Evolutionary conservation across 148 eudicot species (phyloP), one percentile per base, ranked within the genome.

Genomic region (Silene uniflora): DNA sequence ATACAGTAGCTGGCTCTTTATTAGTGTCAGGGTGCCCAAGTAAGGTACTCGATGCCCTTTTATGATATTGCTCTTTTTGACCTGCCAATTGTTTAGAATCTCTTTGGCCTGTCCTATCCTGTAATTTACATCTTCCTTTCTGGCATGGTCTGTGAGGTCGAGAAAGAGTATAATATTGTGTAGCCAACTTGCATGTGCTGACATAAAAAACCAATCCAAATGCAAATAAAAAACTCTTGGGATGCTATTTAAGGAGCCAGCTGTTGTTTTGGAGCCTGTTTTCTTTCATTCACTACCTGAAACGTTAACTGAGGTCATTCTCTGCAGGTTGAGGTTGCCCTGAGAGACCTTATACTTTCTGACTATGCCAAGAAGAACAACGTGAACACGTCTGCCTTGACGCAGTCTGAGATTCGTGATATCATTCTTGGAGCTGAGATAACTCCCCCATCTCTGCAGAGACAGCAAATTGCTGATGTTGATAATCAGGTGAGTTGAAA

Each of bases 351-450:
- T 19, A 94, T 95, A 73, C 93, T 95, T 67, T 90, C 98, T 14
- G 97, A 95, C 77, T 95, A 96, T 83, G 99, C 99, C 71, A 96
- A 91, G 85, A 96, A 96, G 89, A 96, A 96, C 78, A 96, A 96
- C 74, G 99, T 96, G 73, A 96, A 91, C 79, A 96, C 99, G 7
- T 92, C 99, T 25, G 97, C 99, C 35, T 82, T 96, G 69, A 96
- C 99, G 6, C 97, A 92, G 46, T 96, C 99, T 67, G 99, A 96
- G 82, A 92, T 96, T 62, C 98, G 98, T 74, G 99, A 96, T 82
- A 91, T 96, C 17, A 96, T 96, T 16, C 99, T 95, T 82, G 98
- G 98, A 63, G 98, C 98, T 55, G 98, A 95, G 84, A 95, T 95
- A 52, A 92, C 98, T 55, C 99, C 98, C 29, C 98, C 98, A 9